Evolutionary conservation across 345 rosid species (phyloP), one percentile per base, ranked within the genome.

Genomic region (Cardamine occulta): DNA sequence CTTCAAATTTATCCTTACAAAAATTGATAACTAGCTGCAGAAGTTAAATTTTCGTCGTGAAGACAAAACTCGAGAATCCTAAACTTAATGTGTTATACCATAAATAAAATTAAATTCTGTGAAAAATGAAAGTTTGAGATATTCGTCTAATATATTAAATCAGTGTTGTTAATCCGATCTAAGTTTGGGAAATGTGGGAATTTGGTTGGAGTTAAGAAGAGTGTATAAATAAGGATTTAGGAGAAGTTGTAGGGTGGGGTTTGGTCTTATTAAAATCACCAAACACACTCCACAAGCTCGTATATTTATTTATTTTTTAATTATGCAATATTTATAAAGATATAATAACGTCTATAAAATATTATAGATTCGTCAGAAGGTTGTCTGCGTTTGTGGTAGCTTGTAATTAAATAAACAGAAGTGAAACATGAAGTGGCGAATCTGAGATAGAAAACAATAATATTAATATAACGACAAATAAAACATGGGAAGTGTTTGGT

Each of bases 111-210:
- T 4, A 17, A 51, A 28, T 28, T 51, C 42, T 28, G 24, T 54
- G 65, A 19, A 64, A 63, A 65, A n/a, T 14, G 18, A 10, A 67
- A 67, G 18, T 67, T 19, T 32, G 37, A 24, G 6, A 23, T 32
- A 28, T 51, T 35, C 6, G 15, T 40, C 0, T 51, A 48, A 5
- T 37, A 29, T 28, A 37, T 39, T 9, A 75, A 51, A 52, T 39
- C 29, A 55, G n/a, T 63, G 70, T 70, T 55, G 65, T 44, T 55
- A 75, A 63, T 70, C 72, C 45, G 66, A 70, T 76, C 80, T 64
- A 63, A 77, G 80, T 77, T 76, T 31, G 60, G 66, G 72, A 77
- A 77, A 77, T 63, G 80, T 77, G 54, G 60, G 44, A 54, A 21
- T 63, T 76, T 70, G 52, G 72, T 70, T 55, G 61, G 72, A 56